phyloP scores from a whole-genome alignment of 805 yeast species.

The Soucietia sequanensis region DNA sequence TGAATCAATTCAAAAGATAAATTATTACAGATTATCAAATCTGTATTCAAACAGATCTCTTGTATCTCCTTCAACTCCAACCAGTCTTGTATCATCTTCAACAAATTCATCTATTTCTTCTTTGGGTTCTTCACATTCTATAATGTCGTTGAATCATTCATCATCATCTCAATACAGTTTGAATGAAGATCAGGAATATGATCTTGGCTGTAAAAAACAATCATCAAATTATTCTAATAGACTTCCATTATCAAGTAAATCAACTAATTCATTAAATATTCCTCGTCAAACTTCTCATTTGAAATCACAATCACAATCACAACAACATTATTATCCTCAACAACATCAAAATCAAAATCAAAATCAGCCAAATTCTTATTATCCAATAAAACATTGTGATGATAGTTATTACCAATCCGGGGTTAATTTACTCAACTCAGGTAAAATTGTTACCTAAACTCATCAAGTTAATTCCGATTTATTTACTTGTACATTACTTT shows the following conservation, averaged over 20 bases:
- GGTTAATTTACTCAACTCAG: slow-evolving; percentile 5
- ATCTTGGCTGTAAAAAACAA: too few relatives aligned
- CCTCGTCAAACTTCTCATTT: too few relatives aligned
- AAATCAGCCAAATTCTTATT: too few relatives aligned
- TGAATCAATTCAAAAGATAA: slow-evolving; percentile 25
- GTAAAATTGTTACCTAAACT: slow-evolving; percentile 4
- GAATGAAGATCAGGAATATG: background rate
- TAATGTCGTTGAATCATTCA: slow-evolving; percentile 12
- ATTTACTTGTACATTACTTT: too few relatives aligned
- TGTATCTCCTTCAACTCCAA: slow-evolving; percentile 10
- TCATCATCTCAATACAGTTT: slow-evolving; percentile 9
- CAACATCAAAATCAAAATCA: too few relatives aligned
- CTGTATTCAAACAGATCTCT: slow-evolving; percentile 11
- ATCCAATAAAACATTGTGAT: too few relatives aligned
- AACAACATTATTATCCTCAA: too few relatives aligned
- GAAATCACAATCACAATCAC: too few relatives aligned
- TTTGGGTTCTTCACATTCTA: slow-evolving; percentile 9
- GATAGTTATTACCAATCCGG: too few relatives aligned
- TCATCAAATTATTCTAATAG: slow-evolving; percentile 7
- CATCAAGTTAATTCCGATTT: too few relatives aligned
- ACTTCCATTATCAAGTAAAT: slow-evolving; percentile 8
- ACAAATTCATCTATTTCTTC: slow-evolving; percentile 15
- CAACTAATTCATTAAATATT: slow-evolving; percentile 5
- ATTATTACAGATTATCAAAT: slow-evolving; percentile 31
- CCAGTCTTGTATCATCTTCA: slow-evolving; percentile 13